Percentiles rank a stretch among this genome's conserved stretches.
Evolutionary conservation across 2,329 filamentous ascomycete genomes (phyloP).

Genomic region (Davidsoniella neocaledoniae): DNA sequence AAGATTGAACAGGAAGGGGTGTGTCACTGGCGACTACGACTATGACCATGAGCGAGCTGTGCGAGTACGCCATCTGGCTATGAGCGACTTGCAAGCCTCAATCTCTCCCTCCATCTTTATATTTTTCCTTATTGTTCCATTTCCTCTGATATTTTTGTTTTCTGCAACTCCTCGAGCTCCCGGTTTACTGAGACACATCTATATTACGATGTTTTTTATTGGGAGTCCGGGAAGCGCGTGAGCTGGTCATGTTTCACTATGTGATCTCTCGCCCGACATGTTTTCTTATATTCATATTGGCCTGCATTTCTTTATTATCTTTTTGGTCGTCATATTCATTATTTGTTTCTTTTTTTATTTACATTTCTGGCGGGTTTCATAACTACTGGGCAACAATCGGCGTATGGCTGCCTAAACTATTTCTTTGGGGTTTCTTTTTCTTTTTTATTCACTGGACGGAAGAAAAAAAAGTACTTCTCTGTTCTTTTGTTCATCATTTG

Average conservation of each 20-base stretch:
- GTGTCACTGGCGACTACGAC: no score
- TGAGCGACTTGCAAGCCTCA: no score
- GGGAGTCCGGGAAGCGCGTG: background rate
- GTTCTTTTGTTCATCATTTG: conserved; percentile 12
- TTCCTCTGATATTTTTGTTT: no score
- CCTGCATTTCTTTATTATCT: conserved; percentile 9
- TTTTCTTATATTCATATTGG: conserved; percentile 12
- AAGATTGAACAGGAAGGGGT: no score
- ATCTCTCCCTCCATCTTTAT: no score
- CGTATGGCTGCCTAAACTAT: background rate
- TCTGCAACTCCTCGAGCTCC: no score
- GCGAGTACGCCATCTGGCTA: no score
- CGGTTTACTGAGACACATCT: no score
- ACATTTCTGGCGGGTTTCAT: conserved; percentile 2
- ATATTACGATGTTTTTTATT: background rate
- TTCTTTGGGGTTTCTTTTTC: background rate
- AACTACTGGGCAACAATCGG: background rate
- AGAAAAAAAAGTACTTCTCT: conserved; percentile 8
- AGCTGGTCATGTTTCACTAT: conserved; percentile 12
- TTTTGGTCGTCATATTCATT: conserved; percentile 13
- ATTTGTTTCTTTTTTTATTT: conserved; percentile 6
- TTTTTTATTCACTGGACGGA: conserved; percentile 5
- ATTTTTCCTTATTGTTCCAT: no score
- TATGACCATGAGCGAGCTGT: no score
- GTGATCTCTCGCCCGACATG: background rate